Evolutionary conservation across 2,329 filamentous ascomycete species (phyloP), one percentile per base, ranked within the genome.

Genomic region (Rhinocladiella mackenziei): DNA sequence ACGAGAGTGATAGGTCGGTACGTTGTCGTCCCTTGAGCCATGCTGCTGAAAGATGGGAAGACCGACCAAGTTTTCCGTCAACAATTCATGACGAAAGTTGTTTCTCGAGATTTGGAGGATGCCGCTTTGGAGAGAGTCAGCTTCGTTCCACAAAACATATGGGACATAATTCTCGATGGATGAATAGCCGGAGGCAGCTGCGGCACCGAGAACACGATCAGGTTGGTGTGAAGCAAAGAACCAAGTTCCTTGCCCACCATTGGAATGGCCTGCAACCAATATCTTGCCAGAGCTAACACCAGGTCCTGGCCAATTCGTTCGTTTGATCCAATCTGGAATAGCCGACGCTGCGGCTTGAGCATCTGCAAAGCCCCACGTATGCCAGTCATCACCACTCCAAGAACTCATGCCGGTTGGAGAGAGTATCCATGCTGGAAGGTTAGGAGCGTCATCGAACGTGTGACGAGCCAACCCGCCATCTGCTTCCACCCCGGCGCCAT

Each of bases 371-470:
- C 76, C 77, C 75, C 76, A 80, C 4, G 64, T 70, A 56, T 80
- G 77, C 77, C 77, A 80, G 54, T 80, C 77, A 58, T 81, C 77
- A 17, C 73, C 72, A 53, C 73, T 76, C 77, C 77, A 80, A 4
- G 73, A 61, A 13, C 75, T 80, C 11, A 74, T 74, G 15, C 77
- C 77, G 3, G 71, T 75, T 7, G 77, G 76, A 52, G 76, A 72
- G 11, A 80, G 39, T 1, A 73, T 63, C 74, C 75, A 81, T 2
- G 74, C 70, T 48, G 72, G 75, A 15, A 79, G 60, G 46, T 77
- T 69, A 15, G 72, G 66, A 1, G 75, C 62, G 14, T 63, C 61
- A 56, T 78, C 69, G 23, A 80, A 60, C 45, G 69, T 66, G 40
- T 71, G 66, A 30, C 70, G 63, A 1, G 73, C 69, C 50, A 67